Evolutionary conservation across 345 rosid genomes (phyloP).

Genomic region (Nasturtium officinale): DNA sequence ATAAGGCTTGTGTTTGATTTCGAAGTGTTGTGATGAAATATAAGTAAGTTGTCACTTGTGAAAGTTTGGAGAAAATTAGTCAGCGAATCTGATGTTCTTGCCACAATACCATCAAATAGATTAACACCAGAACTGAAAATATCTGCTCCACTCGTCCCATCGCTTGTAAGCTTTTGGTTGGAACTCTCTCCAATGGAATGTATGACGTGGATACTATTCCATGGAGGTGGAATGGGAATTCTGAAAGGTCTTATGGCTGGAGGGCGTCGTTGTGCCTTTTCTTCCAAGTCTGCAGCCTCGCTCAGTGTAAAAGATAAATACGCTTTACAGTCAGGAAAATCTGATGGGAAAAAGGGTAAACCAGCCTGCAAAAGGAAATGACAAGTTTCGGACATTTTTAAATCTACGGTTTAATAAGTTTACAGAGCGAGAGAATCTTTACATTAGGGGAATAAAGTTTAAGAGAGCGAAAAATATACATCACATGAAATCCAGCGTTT

Average conservation of each 20-base stretch:
- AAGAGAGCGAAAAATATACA: constrained; percentile 47
- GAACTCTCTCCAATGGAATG: constrained; percentile 32
- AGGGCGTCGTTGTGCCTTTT: constrained; percentile 56
- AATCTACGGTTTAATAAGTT: background rate
- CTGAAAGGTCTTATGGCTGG: constrained; percentile 59
- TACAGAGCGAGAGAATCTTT: background rate
- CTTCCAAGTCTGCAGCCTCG: constrained; percentile 54
- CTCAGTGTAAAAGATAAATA: constrained; percentile 57
- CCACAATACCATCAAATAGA: constrained; percentile 54
- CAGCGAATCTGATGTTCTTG: constrained; percentile 61
- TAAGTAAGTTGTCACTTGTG: constrained; percentile 43
- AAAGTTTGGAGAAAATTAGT: constrained; percentile 47
- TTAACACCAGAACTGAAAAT: constrained; percentile 26
- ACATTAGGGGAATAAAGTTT: constrained; percentile 2
- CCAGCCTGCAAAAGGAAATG: constrained; percentile 54
- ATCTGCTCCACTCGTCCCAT: constrained; percentile 21
- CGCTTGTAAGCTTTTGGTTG: constrained; percentile 31
- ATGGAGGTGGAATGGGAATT: constrained; percentile 72
- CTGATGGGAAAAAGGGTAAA: constrained; percentile 77
- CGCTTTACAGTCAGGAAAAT: constrained; percentile 82
- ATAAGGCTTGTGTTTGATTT: constrained; percentile 36
- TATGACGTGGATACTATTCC: constrained; percentile 57
- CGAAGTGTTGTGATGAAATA: constrained; percentile 49
- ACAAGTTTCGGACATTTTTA: constrained; percentile 13
- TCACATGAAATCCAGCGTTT: constrained; percentile 83